Percentiles rank a stretch among this genome's conserved stretches.
phyloP scores from a whole-genome alignment of 2,329 filamentous ascomycete genomes.

The Colletotrichum tanaceti region DNA sequence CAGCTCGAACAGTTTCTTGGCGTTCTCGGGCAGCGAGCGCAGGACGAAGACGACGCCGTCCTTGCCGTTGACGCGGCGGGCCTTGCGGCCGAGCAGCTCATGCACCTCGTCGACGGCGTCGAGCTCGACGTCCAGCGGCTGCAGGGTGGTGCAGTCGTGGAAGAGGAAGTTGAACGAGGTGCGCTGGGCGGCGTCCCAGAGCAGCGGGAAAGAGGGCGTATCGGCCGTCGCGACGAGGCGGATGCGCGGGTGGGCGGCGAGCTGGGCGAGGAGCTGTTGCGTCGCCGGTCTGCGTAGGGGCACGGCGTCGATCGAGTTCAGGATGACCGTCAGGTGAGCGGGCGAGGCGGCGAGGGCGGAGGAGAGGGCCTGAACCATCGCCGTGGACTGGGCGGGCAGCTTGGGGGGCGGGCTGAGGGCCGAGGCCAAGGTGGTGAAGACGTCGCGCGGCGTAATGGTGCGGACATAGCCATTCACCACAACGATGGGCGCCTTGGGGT shows the following conservation, averaged over 20 bases:
- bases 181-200: conserved; percentile 91
- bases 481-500: conserved; percentile 71
- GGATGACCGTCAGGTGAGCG: conserved; percentile 70
- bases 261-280: conserved; percentile 79
- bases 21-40: conserved; percentile 90
- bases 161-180: conserved; percentile 88
- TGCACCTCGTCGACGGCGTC: conserved; percentile 93
- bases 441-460: conserved; percentile 73
- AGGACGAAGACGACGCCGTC: conserved; percentile 94
- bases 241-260: conserved; percentile 79
- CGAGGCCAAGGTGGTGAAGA: conserved; percentile 75
- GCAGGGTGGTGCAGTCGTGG: conserved; percentile 94
- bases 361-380: conserved; percentile 76
- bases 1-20: conserved; percentile 85
- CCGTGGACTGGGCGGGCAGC: conserved; percentile 70
- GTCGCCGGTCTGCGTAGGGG: conserved; percentile 77
- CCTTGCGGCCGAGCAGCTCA: conserved; percentile 83
- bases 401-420: conserved; percentile 66
- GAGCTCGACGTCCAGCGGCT: conserved; percentile 75
- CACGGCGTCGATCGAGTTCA: conserved; percentile 88
- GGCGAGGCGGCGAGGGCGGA: conserved; percentile 66
- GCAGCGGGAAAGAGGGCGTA: conserved; percentile 84
- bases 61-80: conserved; percentile 83
- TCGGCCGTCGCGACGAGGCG: conserved; percentile 84
- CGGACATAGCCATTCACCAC: conserved; percentile 87